Conservation (phyloP, 106 monocot species). For the Triglochin maritima region DNA sequence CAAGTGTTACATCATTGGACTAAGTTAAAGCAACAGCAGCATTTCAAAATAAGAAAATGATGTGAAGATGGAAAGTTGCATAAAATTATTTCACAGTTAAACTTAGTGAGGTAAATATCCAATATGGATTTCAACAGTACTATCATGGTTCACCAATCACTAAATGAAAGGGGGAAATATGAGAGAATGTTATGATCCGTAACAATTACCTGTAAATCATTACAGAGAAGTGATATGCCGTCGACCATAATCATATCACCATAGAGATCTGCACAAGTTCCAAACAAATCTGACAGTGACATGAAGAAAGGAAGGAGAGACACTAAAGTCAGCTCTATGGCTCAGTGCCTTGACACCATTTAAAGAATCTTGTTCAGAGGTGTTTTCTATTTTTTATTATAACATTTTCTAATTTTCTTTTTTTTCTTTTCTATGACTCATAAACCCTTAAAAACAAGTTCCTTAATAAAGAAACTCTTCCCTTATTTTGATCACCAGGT, state of each 20-base stretch:
- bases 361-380: neutral
- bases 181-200: neutral
- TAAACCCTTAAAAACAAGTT: too few species aligned
- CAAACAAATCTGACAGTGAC: neutral
- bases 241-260: conserved; percentile 93
- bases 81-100: too few species aligned
- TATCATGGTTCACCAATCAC: neutral
- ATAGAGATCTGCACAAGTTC: conserved; percentile 48
- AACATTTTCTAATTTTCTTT: too few species aligned
- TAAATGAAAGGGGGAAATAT: neutral
- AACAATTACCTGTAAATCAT: conserved; percentile 70
- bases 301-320: neutral
- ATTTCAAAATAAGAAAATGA: too few species aligned
- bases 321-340: neutral
- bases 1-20: too few species aligned
- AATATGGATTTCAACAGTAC: too few species aligned
- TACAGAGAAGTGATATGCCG: conserved; percentile 84
- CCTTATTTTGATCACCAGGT: too few species aligned
- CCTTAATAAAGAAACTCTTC: too few species aligned
- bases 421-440: too few species aligned
- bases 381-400: neutral
- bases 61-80: too few species aligned
- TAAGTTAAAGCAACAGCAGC: too few species aligned
- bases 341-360: neutral
- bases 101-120: too few species aligned